Evolutionary conservation across 768 basidiomycete genomes (phyloP).

Genomic region (Phallus indusiatus): DNA sequence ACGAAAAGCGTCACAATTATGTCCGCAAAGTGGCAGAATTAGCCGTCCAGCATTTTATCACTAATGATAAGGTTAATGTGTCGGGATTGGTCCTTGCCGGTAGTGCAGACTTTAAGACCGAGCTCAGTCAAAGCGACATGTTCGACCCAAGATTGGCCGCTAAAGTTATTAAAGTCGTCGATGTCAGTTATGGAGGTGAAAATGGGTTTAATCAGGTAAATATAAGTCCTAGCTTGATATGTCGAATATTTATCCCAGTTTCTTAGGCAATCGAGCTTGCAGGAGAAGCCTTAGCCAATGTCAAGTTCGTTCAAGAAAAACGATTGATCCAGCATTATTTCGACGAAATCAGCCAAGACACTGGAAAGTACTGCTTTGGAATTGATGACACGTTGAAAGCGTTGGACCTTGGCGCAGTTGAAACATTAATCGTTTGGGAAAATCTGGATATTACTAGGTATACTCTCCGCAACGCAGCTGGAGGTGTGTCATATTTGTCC

Average conservation of each 20-base stretch:
- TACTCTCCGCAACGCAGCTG: constrained; percentile 82
- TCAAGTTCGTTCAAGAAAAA: constrained; percentile 99
- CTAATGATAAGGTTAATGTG: constrained; percentile 96
- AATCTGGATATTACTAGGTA: constrained; percentile 89
- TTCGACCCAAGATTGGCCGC: constrained; percentile 82
- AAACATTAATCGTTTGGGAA: constrained; percentile 98
- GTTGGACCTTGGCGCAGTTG: constrained; percentile 91
- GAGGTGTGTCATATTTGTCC: constrained; percentile 39
- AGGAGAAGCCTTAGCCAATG: constrained; percentile 90
- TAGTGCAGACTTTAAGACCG: constrained; percentile 98
- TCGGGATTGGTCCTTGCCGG: constrained; percentile 93
- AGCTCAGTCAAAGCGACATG: constrained; percentile 92
- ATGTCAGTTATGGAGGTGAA: constrained; percentile 97
- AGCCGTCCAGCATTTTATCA: constrained; percentile 97
- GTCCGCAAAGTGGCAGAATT: constrained; percentile 97
- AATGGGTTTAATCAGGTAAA: constrained; percentile 98
- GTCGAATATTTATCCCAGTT: constrained; percentile 6
- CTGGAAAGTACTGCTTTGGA: constrained; percentile 94
- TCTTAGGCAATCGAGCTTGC: constrained; percentile 90
- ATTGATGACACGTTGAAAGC: constrained; percentile 95
- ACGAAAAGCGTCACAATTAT: constrained; percentile 99
- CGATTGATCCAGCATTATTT: constrained; percentile 96
- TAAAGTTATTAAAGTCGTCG: constrained; percentile 96
- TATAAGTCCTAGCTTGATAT: neutral
- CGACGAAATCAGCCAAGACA: constrained; percentile 98